A percentile compares a stretch with the other conserved stretches of the same genome.
Evolutionary conservation across 1,284 basidiomycete genomes (phyloP).

Genomic region (Cutaneotrichosporon sp.): DNA sequence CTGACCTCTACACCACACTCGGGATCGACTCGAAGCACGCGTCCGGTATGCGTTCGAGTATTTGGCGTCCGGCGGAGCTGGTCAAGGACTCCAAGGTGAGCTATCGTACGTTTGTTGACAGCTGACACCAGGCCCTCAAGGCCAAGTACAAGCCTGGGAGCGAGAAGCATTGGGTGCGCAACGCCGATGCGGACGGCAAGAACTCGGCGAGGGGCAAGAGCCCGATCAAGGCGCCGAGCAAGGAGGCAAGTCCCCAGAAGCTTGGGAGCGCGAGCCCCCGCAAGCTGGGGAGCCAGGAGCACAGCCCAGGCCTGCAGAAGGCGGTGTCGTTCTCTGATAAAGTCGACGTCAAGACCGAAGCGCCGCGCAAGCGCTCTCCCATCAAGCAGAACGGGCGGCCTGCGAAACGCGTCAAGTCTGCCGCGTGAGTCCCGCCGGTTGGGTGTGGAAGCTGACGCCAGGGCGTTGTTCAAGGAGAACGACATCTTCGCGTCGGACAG

Average conservation of each 20-base stretch:
- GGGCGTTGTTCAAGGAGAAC: conserved; percentile 26
- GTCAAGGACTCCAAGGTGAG: conserved; percentile 33
- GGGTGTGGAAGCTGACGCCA: conserved; percentile 11
- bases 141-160: conserved; percentile 20
- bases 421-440: conserved; percentile 24
- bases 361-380: background rate
- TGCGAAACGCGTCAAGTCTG: conserved; percentile 19
- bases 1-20: conserved; percentile 48
- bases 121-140: conserved; percentile 23
- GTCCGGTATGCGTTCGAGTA: conserved; percentile 40
- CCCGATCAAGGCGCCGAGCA: background rate
- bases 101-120: no score
- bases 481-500: conserved; percentile 32
- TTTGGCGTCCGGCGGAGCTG: conserved; percentile 38
- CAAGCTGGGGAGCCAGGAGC: background rate
- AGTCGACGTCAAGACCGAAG: background rate
- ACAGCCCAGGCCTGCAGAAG: background rate
- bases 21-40: conserved; percentile 52
- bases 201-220: no score
- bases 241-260: background rate
- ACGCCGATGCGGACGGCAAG: background rate
- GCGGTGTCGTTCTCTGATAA: conserved; percentile 9
- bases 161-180: conserved; percentile 9
- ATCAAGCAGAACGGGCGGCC: background rate
- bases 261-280: no score